Evolutionary conservation across 805 yeast species (phyloP), one percentile per base, ranked within the genome.

Genomic region (Geotrichum ghanense): DNA sequence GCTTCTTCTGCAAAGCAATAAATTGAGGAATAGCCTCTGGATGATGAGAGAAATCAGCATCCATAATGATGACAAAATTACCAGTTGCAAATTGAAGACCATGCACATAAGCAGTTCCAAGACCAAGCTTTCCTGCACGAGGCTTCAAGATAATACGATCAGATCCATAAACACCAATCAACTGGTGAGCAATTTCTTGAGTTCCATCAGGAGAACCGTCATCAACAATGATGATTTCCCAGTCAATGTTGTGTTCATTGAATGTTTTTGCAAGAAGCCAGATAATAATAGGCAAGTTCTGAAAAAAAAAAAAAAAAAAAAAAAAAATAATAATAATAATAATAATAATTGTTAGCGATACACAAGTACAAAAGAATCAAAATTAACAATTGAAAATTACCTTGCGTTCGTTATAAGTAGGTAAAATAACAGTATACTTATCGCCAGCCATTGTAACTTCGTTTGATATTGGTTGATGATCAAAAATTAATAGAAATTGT

Each of bases 161-260:
- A 17, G 63, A 58, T 5, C 86, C 86, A 58, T 78, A 81, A 6
- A 77, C 64, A 6, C 41, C 20, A 37, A 52, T 56, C 39, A 60
- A 56, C 55, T 59, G 62, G 51, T 75, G 71, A 51, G 87, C 88
- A 45, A 81, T 73, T 14, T 75, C 81, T 60, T 81, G 89, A 19
- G 90, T 82, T 6, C 90, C 90, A 61, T 82, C 90, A 41, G 90
- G 90, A 9, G 89, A 81, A 52, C 74, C 77, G 59, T 82, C 90
- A 58, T 82, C 90, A 43, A 82, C 89, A 59, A 82, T 81, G 48
- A 82, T 66, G 19, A 83, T 75, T 62, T 82, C 90, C 90, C 90
- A 82, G 61, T 78, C 71, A 47, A 82, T 62, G 26, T 73, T 69
- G 58, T 64, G 63, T 51, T 70, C 74, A 43, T 68, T 67, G 69